Conservation (phyloP, 768 basidiomycete genomes). For the Auricularia sp. region DNA sequence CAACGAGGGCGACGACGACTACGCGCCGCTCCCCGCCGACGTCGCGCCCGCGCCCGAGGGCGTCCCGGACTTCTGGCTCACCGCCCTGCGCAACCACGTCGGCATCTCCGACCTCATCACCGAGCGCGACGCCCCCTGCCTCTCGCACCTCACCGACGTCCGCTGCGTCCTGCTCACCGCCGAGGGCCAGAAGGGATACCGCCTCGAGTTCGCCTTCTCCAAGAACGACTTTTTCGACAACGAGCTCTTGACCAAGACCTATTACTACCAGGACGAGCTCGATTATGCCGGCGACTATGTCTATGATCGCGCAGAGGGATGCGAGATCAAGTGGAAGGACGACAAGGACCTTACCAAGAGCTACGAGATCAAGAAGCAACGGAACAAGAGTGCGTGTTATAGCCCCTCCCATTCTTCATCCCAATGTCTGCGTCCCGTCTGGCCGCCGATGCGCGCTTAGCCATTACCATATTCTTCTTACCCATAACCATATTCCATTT, state of each 20-base stretch:
- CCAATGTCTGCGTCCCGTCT: no score
- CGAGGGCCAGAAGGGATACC: conserved; percentile 77
- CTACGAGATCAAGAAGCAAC: conserved; percentile 97
- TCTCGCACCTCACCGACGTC: conserved; percentile 76
- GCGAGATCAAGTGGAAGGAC: conserved; percentile 84
- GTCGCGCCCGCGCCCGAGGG: conserved; percentile 27
- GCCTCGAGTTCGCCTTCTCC: conserved; percentile 71
- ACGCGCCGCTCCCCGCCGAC: conserved; percentile 14
- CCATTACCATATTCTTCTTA: no score
- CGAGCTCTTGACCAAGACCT: conserved; percentile 78
- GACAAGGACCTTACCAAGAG: conserved; percentile 96
- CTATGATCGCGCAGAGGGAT: conserved; percentile 88
- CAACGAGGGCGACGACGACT: conserved; percentile 43
- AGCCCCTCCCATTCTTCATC: no score
- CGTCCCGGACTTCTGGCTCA: conserved; percentile 97
- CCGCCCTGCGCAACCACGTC: conserved; percentile 85
- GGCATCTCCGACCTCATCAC: conserved; percentile 83
- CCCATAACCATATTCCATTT: no score
- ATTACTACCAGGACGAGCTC: conserved; percentile 79
- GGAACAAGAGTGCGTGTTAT: conserved; percentile 82
- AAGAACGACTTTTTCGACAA: conserved; percentile 86
- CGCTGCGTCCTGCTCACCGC: conserved; percentile 64
- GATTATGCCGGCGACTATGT: conserved; percentile 96
- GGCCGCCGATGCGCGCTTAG: no score
- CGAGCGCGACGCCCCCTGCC: conserved; percentile 79